Percentiles rank a stretch among this genome's conserved stretches.
These are phyloP conservation scores for Daldinia bambusicola DNA, from an alignment of 495 filamentous ascomycete genomes.

Conservation along the genomic window DNA sequence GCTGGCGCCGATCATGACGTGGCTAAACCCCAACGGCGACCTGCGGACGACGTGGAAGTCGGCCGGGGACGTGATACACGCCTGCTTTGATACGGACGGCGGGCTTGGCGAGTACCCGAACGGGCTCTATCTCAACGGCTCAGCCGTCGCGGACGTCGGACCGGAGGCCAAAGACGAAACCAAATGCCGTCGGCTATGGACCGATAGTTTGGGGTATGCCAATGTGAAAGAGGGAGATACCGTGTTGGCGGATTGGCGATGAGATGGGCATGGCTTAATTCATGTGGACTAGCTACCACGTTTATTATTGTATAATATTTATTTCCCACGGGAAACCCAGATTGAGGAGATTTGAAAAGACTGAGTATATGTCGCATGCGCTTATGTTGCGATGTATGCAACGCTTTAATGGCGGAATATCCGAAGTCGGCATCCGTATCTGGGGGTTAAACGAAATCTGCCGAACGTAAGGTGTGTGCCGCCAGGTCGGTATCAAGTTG, in stretches of 20 bases:
- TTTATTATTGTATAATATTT: neutral
- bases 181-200: conserved; percentile 53
- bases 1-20: conserved; percentile 33
- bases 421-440: conserved; percentile 26
- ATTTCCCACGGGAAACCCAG: neutral
- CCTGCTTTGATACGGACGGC: conserved; percentile 47
- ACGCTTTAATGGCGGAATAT: neutral
- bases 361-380: conserved; percentile 8
- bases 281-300: neutral
- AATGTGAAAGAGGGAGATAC: conserved; percentile 52
- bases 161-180: conserved; percentile 50
- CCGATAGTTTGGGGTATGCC: conserved; percentile 48
- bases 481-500: conserved; percentile 41
- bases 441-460: conserved; percentile 18
- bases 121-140: conserved; percentile 51
- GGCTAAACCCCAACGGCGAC: conserved; percentile 43
- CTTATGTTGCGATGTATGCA: neutral
- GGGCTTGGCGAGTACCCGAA: conserved; percentile 47
- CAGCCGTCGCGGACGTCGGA: conserved; percentile 28
- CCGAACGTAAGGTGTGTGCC: conserved; percentile 39
- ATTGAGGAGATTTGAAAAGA: conserved; percentile 14
- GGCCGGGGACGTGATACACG: conserved; percentile 54
- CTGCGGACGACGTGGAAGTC: conserved; percentile 58
- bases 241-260: conserved; percentile 50
- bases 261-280: conserved; percentile 9